A percentile compares a stretch with the other conserved stretches of the same genome.
Conservation (phyloP, 148 eudicot species). For the Fallopia convolvulus region DNA sequence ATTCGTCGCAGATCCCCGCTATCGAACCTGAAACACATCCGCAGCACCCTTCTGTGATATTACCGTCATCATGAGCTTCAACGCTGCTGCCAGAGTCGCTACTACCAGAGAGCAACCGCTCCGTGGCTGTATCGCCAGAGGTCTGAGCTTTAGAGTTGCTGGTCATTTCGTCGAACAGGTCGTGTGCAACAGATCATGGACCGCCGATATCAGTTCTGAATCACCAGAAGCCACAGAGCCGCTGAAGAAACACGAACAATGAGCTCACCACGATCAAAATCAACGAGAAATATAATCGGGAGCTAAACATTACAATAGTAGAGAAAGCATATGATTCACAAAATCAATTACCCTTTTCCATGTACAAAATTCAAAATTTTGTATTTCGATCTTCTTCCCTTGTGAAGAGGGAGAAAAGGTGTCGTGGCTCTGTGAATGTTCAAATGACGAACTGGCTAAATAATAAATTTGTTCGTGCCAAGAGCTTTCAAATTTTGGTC, state of each 20-base stretch:
- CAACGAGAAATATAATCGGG: not conserved
- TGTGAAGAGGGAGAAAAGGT: not conserved
- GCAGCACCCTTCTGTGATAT: slow-evolving; percentile 18
- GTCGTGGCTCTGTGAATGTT: slow-evolving; percentile 3
- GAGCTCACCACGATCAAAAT: not conserved
- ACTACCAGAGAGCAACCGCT: slow-evolving; percentile 12
- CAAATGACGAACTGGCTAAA: not conserved
- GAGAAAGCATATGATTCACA: not conserved
- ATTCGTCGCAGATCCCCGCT: slow-evolving; percentile 15
- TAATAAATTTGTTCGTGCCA: not conserved
- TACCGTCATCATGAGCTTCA: not conserved
- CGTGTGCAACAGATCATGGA: not conserved
- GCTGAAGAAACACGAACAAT: not conserved
- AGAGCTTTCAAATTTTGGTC: not conserved
- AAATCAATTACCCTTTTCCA: not conserved
- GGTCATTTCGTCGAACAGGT: slow-evolving; percentile 8
- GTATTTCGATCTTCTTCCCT: not conserved
- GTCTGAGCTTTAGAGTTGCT: slow-evolving; percentile 13
- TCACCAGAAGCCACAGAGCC: slow-evolving; percentile 3
- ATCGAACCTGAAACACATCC: slow-evolving; percentile 18
- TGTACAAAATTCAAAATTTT: not conserved
- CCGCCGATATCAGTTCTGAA: not conserved
- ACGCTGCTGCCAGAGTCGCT: slow-evolving; percentile 13
- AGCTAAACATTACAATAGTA: not conserved
- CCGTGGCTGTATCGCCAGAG: slow-evolving; percentile 6